Base-by-base conservation (phyloP, 1,284 basidiomycete genomes). In the Cryptococcus floricola region DNA sequence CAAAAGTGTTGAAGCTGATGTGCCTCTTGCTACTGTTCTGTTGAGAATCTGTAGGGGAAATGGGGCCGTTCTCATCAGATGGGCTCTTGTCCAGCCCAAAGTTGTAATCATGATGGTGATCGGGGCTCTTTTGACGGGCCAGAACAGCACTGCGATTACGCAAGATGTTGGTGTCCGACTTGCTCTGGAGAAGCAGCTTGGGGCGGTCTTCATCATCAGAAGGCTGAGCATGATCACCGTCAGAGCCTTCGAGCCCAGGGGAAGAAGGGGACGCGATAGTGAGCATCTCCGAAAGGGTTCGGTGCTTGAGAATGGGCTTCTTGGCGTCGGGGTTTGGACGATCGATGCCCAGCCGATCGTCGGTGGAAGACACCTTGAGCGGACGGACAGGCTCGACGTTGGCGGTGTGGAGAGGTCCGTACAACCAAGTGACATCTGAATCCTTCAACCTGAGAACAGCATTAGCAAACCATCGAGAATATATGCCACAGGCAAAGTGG, bases 401-500 rank as follows among this genome's bases (percentile, higher is more conserved):
- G 43, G 90, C 91, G 1, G 91, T 91, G 75, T 98, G 96, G 1
- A 98, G 80, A 14, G 96, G 96, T 0, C 95, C 95, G 70, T 98
- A 98, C 2, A 98, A 83, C 95, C 96, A 98, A 12, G 96, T 98
- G 31, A 98, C 95, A 75, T 98, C 95, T 27, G 91, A 94, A 78
- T 98, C 96, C 76, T 98, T 98, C 66, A 98, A 85, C 95, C 95
- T 98, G 80, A 52, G 45, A 23, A 47, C 14, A 41, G 43, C 39
- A 14, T 53, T 39, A 50, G 39, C 52, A 31, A 31, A 39, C 39
- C 37, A 25, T 19, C 52, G 47, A 46, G 19, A 39, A 38, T 23
- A 23, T 23, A 23, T 23, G 23, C 23, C 23, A 23, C 23, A 3
- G 23, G 23, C 23, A 23, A 23, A 23, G 23, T 23, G 23, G 23